Percentiles rank a stretch among this genome's conserved stretches.
Evolutionary conservation across 192 early-diverging fungal genomes (phyloP).

Genomic region (Coemansia sp.): DNA sequence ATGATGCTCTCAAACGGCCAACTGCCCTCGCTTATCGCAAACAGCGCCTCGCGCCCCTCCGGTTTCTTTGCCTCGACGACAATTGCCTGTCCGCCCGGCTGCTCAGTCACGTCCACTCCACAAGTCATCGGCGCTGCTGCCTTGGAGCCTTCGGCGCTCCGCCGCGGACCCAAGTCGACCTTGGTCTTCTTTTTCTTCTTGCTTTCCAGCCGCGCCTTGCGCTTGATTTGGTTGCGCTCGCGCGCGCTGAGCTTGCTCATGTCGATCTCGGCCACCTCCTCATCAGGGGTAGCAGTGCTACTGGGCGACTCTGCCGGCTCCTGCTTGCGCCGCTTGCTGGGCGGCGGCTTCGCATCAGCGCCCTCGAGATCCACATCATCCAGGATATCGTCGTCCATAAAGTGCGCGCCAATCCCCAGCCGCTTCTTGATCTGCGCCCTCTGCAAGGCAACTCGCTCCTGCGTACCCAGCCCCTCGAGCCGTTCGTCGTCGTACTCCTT

Average conservation of each 20-base stretch:
- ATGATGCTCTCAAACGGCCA: slow-evolving; percentile 70
- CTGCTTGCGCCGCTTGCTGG: slow-evolving; percentile 7
- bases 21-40: slow-evolving; percentile 50
- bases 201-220: slow-evolving; percentile 74
- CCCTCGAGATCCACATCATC: slow-evolving; percentile 72
- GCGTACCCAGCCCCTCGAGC: slow-evolving; percentile 66
- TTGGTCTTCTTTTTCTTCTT: slow-evolving; percentile 53
- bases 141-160: neutral
- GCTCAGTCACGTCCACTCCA: slow-evolving; percentile 35
- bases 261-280: slow-evolving; percentile 31
- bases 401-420: slow-evolving; percentile 81
- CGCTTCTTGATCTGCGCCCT: slow-evolving; percentile 75
- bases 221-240: slow-evolving; percentile 81
- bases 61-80: slow-evolving; percentile 62
- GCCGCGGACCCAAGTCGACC: neutral
- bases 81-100: slow-evolving; percentile 53
- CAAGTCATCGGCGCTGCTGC: neutral
- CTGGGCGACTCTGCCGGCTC: slow-evolving; percentile 7
- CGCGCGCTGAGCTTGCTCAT: slow-evolving; percentile 82
- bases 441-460: slow-evolving; percentile 76
- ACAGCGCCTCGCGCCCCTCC: slow-evolving; percentile 34
- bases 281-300: no score
- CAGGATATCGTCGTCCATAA: slow-evolving; percentile 85
- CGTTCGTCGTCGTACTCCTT: slow-evolving; percentile 85
- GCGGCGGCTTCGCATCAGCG: slow-evolving; percentile 5